Base-by-base conservation (phyloP, 805 yeast genomes). In the Ogataea kodamae region DNA sequence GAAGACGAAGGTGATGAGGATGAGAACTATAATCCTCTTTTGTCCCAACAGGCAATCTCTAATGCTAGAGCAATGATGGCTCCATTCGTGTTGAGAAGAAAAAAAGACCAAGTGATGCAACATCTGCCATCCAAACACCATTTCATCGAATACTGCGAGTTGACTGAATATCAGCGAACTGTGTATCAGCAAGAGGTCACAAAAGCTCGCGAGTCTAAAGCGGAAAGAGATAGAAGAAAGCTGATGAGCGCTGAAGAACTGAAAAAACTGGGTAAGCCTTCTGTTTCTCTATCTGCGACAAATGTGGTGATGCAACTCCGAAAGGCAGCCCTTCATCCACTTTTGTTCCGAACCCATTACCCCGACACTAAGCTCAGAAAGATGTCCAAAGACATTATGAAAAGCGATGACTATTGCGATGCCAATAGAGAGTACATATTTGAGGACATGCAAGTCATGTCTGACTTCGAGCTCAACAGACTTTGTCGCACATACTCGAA, bases 61-160 rank as follows among this genome's bases (percentile, higher is more conserved):
- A 84, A 88, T 54, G 99, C 99, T 3, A 87, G 86, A 57, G 82
- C 92, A 5, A 90, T 92, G 97, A 90, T 92, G 97, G 83, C 94
- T 3, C 99, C 99, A 4, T 92, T 92, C 64, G 90, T 92, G 6
- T 65, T 92, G 50, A 74, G 99, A 60, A 78, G 99, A 57, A 81
- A 81, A 55, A 92, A 92, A 63, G 84, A 76, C 36, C 97, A 90
- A 60, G 98, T 92, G 6, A 70, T 92, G 59, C 76, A 84, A 54
- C 90, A 92, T 55, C 66, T 92, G 39, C 98, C 98, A 1, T 68
- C 72, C 18, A 92, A 92, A 54, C 62, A 66, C 35, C 86, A 81
- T 39, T 63, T 62, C 27, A 71, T 83, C 22, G 76, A 73, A 32
- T 68, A 68, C 43, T 88, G 97, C 58, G 78, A 73, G 1, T 62